Conservation (phyloP, 352 stramenopile genomes). For the Globisporangium nodosum region DNA sequence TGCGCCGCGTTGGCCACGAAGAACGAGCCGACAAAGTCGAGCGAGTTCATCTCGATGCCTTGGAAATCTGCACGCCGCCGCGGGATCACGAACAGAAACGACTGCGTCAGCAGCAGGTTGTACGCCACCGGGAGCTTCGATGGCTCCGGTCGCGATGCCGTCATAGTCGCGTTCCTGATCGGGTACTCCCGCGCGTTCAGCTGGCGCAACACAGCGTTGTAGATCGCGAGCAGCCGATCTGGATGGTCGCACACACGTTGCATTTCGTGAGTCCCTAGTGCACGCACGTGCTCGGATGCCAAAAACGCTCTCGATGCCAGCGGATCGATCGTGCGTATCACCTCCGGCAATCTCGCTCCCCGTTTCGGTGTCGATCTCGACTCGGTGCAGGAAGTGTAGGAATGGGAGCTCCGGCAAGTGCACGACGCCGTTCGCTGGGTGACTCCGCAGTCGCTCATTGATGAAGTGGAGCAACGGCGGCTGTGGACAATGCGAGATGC, state of each 20-base stretch:
- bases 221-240: slow-evolving; percentile 37
- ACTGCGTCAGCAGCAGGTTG: slow-evolving; percentile 66
- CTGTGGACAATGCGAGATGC: slow-evolving; percentile 18
- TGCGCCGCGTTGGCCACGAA: slow-evolving; percentile 65
- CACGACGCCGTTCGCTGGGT: slow-evolving; percentile 34
- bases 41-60: slow-evolving; percentile 81
- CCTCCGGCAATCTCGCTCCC: slow-evolving; percentile 40
- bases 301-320: no score
- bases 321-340: slow-evolving; percentile 2
- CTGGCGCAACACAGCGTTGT: slow-evolving; percentile 36
- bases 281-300: no score
- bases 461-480: slow-evolving; percentile 74
- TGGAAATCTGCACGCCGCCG: slow-evolving; percentile 40
- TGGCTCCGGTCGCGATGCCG: no score
- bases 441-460: slow-evolving; percentile 31
- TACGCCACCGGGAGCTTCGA: slow-evolving; percentile 42
- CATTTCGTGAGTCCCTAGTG: no score
- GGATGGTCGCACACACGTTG: not conserved
- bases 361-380: slow-evolving; percentile 24
- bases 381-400: slow-evolving; percentile 63
- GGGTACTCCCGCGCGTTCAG: slow-evolving; percentile 39
- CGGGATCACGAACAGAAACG: slow-evolving; percentile 68
- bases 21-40: slow-evolving; percentile 78
- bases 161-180: no score
- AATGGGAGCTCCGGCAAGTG: slow-evolving; percentile 65